These are phyloP conservation scores for Tricholoma furcatifolium DNA, from an alignment of 768 basidiomycete species.

Conservation along the genomic window DNA sequence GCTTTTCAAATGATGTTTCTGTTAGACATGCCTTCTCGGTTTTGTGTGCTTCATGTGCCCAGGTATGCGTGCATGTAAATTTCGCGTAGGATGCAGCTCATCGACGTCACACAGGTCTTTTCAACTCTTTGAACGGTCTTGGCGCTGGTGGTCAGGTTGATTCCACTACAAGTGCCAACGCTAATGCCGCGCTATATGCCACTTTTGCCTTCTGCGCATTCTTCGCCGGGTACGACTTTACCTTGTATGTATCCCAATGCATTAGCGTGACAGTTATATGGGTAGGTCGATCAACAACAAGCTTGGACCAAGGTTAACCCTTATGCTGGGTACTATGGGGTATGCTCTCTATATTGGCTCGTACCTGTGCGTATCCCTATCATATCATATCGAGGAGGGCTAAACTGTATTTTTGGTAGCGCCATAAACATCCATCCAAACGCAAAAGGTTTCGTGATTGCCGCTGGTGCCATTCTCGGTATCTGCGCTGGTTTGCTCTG, in stretches of 20 bases:
- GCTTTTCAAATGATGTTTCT: background rate
- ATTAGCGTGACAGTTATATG: background rate
- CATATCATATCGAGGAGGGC: background rate
- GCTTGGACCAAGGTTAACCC: constrained; percentile 70
- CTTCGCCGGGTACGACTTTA: constrained; percentile 28
- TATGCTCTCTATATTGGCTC: constrained; percentile 77
- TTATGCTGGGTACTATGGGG: constrained; percentile 71
- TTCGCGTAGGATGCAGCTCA: background rate
- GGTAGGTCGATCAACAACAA: constrained; percentile 75
- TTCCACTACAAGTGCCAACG: constrained; percentile 62
- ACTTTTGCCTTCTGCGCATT: constrained; percentile 46
- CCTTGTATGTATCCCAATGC: background rate
- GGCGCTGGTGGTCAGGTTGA: constrained; percentile 79
- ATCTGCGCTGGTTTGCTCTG: constrained; percentile 71
- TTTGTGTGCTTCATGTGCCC: constrained; percentile 69
- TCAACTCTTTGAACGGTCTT: constrained; percentile 78
- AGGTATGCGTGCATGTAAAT: constrained; percentile 31
- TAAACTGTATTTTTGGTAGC: constrained; percentile 30
- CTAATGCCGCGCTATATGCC: constrained; percentile 65
- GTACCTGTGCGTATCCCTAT: constrained; percentile 53
- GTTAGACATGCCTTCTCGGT: constrained; percentile 55
- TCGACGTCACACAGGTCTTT: constrained; percentile 53
- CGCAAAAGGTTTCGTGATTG: constrained; percentile 67
- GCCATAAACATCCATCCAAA: constrained; percentile 67
- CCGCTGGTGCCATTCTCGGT: constrained; percentile 71